phyloP scores from a whole-genome alignment of 768 basidiomycete genomes.

The Phaffia tasmanica region DNA sequence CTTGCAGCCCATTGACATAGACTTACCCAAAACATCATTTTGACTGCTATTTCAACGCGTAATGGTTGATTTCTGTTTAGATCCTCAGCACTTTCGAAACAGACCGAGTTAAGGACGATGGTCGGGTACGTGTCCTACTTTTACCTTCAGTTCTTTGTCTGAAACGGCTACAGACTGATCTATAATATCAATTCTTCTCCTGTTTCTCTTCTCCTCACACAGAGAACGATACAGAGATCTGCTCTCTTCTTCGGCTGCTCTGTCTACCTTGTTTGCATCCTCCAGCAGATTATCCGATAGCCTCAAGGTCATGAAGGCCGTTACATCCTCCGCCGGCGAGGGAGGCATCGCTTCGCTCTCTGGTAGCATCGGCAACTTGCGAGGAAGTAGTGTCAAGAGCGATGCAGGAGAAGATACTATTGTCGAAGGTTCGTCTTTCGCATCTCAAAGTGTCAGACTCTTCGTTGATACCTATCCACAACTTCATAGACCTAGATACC shows the following conservation, averaged over 20 bases:
- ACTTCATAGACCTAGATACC: neutral
- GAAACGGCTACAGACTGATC: neutral
- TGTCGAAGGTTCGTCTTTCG: constrained; percentile 13
- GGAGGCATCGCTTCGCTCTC: neutral
- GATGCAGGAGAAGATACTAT: constrained; percentile 13
- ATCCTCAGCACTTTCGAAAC: constrained; percentile 14
- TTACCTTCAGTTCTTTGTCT: neutral
- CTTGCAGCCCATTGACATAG: neutral
- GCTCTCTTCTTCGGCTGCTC: constrained; percentile 23
- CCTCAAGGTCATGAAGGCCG: constrained; percentile 18
- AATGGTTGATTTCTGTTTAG: neutral
- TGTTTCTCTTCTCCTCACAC: neutral
- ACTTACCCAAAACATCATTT: neutral
- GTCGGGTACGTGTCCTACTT: constrained; percentile 13
- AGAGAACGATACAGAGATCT: constrained; percentile 25
- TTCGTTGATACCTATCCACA: too few species aligned
- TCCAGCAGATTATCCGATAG: constrained; percentile 17
- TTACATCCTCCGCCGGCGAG: constrained; percentile 19
- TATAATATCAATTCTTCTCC: neutral
- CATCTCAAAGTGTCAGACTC: too few species aligned
- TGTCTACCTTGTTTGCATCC: constrained; percentile 21
- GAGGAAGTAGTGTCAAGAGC: constrained; percentile 6
- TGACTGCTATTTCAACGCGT: neutral
- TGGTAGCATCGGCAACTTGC: neutral
- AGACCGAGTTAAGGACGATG: constrained; percentile 23